These are phyloP conservation scores for Suillus discolor DNA, from an alignment of 768 basidiomycete species.

Conservation along the genomic window DNA sequence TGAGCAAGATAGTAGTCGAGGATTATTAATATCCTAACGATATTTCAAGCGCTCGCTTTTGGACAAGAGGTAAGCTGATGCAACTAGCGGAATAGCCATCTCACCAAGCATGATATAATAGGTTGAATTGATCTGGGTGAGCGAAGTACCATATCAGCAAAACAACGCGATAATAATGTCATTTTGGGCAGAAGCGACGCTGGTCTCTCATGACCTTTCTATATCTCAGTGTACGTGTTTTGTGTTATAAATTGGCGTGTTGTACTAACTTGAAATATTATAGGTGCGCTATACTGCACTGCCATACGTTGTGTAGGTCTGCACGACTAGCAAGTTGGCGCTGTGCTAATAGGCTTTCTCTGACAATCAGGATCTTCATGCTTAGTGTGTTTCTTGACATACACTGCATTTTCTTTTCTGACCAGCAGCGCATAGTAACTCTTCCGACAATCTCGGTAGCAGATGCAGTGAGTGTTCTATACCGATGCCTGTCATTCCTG, in stretches of 20 bases:
- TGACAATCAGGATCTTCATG: neutral
- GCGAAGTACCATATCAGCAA: neutral
- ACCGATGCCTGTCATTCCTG: neutral
- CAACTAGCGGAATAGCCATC: neutral
- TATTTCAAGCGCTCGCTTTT: neutral
- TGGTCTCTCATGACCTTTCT: neutral
- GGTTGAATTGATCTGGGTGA: neutral
- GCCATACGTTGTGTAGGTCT: neutral
- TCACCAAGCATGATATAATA: neutral
- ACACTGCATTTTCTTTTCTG: neutral
- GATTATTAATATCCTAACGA: too few species aligned
- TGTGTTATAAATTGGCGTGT: neutral
- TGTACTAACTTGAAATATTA: neutral
- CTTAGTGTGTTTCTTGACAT: neutral
- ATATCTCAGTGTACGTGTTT: neutral
- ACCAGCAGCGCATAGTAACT: neutral
- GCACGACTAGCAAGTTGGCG: neutral
- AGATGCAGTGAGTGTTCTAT: neutral
- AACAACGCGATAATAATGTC: neutral
- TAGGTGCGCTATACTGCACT: neutral
- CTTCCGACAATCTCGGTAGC: too few species aligned
- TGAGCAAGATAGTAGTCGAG: neutral
- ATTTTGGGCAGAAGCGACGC: neutral
- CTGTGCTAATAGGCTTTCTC: neutral
- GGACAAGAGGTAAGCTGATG: neutral